A percentile compares a stretch with the other conserved stretches of the same genome.
phyloP scores from a whole-genome alignment of 805 yeast genomes.

The Torulaspora delbrueckii region DNA sequence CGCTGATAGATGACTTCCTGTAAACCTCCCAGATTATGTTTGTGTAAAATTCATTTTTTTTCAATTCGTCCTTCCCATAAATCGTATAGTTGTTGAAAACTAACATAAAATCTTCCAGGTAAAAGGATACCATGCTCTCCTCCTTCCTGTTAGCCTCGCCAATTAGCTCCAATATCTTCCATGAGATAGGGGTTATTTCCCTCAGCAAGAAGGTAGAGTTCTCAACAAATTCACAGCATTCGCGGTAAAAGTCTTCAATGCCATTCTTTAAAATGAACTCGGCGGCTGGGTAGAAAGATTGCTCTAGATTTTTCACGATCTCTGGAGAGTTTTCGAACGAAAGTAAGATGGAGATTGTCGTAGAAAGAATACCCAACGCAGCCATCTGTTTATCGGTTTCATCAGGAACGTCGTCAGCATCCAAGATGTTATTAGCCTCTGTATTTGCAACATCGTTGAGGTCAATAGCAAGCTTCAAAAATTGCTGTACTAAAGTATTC shows the following conservation, averaged over 20 bases:
- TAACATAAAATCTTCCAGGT: slow-evolving; percentile 71
- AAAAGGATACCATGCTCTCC: slow-evolving; percentile 53
- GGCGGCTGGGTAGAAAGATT: slow-evolving; percentile 63
- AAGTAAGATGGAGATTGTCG: slow-evolving; percentile 73
- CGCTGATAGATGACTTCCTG: slow-evolving; percentile 37
- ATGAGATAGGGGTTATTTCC: slow-evolving; percentile 61
- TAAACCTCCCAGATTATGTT: slow-evolving; percentile 50
- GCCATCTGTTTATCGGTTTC: slow-evolving; percentile 72
- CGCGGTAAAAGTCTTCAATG: slow-evolving; percentile 69
- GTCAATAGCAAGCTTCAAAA: slow-evolving; percentile 64
- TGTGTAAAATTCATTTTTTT: slow-evolving; percentile 43
- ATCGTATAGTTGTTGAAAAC: slow-evolving; percentile 70
- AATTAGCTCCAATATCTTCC: slow-evolving; percentile 63
- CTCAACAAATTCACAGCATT: slow-evolving; percentile 69
- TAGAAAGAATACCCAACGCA: slow-evolving; percentile 73
- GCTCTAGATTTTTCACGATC: slow-evolving; percentile 59
- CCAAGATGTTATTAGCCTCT: slow-evolving; percentile 39
- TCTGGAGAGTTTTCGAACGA: slow-evolving; percentile 78
- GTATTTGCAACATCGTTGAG: slow-evolving; percentile 54
- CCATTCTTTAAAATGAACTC: slow-evolving; percentile 60
- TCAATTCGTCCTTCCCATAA: slow-evolving; percentile 50
- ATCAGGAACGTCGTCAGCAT: slow-evolving; percentile 37
- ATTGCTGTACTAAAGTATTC: slow-evolving; percentile 64
- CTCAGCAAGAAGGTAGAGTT: slow-evolving; percentile 59
- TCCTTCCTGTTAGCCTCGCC: slow-evolving; percentile 32